These are phyloP conservation scores for Beauveria bassiana DNA, from an alignment of 2,329 filamentous ascomycete genomes.

Conservation along the genomic window DNA sequence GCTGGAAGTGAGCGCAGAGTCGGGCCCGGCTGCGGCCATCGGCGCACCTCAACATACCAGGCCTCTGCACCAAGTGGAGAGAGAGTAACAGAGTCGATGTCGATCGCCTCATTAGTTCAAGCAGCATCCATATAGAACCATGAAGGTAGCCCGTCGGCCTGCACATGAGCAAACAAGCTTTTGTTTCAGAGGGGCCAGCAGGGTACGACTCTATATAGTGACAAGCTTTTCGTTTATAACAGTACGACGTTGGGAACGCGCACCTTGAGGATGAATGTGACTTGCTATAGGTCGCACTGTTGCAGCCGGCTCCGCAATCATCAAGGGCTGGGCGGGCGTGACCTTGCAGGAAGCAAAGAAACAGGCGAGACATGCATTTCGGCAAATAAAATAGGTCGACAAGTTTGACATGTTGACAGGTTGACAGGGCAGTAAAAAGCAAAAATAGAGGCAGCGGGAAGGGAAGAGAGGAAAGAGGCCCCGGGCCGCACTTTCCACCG, in stretches of 20 bases:
- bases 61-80: conserved; percentile 5
- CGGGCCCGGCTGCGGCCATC: conserved; percentile 8
- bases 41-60: not conserved
- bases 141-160: not conserved
- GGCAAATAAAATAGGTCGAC: not conserved
- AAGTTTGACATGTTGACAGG: not conserved
- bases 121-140: not conserved
- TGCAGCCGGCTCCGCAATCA: not conserved
- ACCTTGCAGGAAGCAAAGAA: not conserved
- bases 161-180: conserved; percentile 4
- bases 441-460: not conserved
- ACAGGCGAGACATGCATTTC: not conserved
- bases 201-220: not conserved
- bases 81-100: not conserved
- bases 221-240: not conserved
- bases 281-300: not conserved
- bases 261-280: not conserved
- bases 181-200: not conserved
- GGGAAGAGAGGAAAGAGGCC: not conserved
- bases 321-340: not conserved
- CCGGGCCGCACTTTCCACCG: conserved; percentile 2
- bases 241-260: not conserved
- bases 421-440: not conserved
- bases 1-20: not conserved
- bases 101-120: not conserved